Evolutionary conservation across 495 filamentous ascomycete species (phyloP), one percentile per base, ranked within the genome.

Genomic region (Xylaria curta): DNA sequence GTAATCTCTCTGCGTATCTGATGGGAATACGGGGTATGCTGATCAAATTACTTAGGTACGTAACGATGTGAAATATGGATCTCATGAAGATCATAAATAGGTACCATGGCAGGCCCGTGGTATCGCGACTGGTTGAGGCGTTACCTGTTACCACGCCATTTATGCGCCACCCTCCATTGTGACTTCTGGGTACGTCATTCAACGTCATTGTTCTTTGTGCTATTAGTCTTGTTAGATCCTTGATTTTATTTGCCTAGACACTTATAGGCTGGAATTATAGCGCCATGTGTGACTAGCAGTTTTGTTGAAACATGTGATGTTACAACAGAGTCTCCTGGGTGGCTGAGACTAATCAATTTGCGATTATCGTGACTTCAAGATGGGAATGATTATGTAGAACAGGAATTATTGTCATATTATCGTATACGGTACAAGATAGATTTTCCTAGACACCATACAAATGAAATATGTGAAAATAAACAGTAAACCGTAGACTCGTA

Each of bases 121-220:
- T 53, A 26, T 33, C 26, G n/a, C 7, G 49, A n/a, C 21, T 38
- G n/a, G n/a, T 8, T 24, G 28, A 38, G 17, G 28, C 28, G 19
- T 38, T 56, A 53, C 31, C 24, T 15, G 12, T 33, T 66, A 56
- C 65, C 15, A 47, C 65, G 44, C 26, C 38, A 54, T 68, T 38
- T 67, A 33, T 24, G 40, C 54, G 58, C 59, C 58, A 62, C 68
- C 58, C 56, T 74, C 72, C 73, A 64, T 66, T 31, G 59, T 19
- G 69, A 70, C 47, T 47, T 31, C 46, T 9, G 59, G 54, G 73
- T 79, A 76, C 76, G 76, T 65, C 19, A 76, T 73, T 12, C 49
- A 56, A 76, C 77, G 77, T 79, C 77, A 79, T 53, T 51, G 69
- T 46, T 36, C 4, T 44, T 44, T 28, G 13, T 65, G 0, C 13